Evolutionary conservation across 2,329 filamentous ascomycete genomes (phyloP).

Genomic region (Myotisia sp.): DNA sequence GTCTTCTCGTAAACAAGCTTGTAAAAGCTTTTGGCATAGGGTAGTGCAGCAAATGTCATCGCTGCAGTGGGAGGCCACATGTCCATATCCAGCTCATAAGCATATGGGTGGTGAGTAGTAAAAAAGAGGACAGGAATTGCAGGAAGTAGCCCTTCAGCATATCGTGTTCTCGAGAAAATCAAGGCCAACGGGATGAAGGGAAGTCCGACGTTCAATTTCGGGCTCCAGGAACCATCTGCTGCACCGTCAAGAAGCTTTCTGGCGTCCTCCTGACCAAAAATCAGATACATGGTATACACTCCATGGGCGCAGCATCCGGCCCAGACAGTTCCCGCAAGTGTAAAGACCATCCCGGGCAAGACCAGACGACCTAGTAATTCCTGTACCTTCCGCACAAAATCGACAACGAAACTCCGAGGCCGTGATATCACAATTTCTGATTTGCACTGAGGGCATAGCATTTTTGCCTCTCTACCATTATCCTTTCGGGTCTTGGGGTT

Average conservation of each 20-base stretch:
- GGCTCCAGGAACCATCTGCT: conserved; percentile 27
- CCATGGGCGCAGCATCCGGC: conserved; percentile 44
- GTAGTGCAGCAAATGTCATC: conserved; percentile 51
- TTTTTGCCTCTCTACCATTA: conserved; percentile 41
- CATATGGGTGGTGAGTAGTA: conserved; percentile 31
- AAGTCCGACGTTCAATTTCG: conserved; percentile 44
- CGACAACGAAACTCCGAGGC: conserved; percentile 58
- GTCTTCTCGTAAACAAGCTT: conserved; percentile 46
- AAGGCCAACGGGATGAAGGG: conserved; percentile 55
- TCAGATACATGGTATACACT: conserved; percentile 47
- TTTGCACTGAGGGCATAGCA: conserved; percentile 84
- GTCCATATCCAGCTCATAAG: conserved; percentile 36
- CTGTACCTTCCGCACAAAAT: conserved; percentile 47
- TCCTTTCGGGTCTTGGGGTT: conserved; percentile 39
- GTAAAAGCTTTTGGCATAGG: conserved; percentile 51
- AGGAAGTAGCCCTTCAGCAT: conserved; percentile 50
- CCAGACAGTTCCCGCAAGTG: conserved; percentile 34
- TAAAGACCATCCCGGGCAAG: conserved; percentile 48
- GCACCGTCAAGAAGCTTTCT: conserved; percentile 36
- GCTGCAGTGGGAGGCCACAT: conserved; percentile 53
- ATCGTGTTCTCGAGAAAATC: conserved; percentile 50
- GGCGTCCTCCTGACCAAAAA: conserved; percentile 52
- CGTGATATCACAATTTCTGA: conserved; percentile 61
- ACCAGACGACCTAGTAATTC: conserved; percentile 44
- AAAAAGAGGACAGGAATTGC: conserved; percentile 46